A percentile compares a stretch with the other conserved stretches of the same genome.
phyloP scores from a whole-genome alignment of 257 asterid species.

The Scutellaria minor region DNA sequence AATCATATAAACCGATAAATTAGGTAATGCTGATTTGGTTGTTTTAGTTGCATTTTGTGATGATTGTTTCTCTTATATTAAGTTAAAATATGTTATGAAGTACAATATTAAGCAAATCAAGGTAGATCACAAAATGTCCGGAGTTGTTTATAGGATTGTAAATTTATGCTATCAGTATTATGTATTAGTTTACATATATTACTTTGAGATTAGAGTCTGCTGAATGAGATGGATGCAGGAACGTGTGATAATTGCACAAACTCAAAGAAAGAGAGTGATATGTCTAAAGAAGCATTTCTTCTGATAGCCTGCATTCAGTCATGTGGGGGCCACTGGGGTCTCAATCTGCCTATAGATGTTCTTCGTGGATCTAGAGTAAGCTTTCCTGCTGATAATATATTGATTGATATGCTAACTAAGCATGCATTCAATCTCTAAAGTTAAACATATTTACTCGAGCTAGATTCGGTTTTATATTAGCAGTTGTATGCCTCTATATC shows the following conservation, averaged over 20 bases:
- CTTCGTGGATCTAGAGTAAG: slow-evolving; percentile 98
- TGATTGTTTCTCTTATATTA: slow-evolving; percentile 13
- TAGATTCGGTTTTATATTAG: slow-evolving; percentile 19
- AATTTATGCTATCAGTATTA: slow-evolving; percentile 7
- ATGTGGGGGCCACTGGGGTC: slow-evolving; percentile 89
- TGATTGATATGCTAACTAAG: slow-evolving; percentile 14
- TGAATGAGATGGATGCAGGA: slow-evolving; percentile 54
- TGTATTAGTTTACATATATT: slow-evolving; percentile 18
- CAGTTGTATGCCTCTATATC: slow-evolving; percentile 13
- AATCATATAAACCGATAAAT: not conserved
- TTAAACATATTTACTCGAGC: slow-evolving; percentile 11
- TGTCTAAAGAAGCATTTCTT: slow-evolving; percentile 96
- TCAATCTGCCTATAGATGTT: slow-evolving; percentile 86
- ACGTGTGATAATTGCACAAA: slow-evolving; percentile 90
- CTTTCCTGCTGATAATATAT: slow-evolving; percentile 33
- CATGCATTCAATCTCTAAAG: slow-evolving; percentile 25
- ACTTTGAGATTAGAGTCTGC: slow-evolving; percentile 18
- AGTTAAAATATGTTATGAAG: slow-evolving; percentile 10
- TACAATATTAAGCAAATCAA: not conserved
- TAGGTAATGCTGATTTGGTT: slow-evolving; percentile 13
- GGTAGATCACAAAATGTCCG: not conserved
- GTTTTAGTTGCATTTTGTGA: not conserved
- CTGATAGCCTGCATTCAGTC: slow-evolving; percentile 80
- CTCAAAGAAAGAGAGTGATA: slow-evolving; percentile 66
- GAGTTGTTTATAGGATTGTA: not conserved